These are phyloP conservation scores for Diaporthe velutina DNA, from an alignment of 2,329 filamentous ascomycete genomes.

Conservation along the genomic window DNA sequence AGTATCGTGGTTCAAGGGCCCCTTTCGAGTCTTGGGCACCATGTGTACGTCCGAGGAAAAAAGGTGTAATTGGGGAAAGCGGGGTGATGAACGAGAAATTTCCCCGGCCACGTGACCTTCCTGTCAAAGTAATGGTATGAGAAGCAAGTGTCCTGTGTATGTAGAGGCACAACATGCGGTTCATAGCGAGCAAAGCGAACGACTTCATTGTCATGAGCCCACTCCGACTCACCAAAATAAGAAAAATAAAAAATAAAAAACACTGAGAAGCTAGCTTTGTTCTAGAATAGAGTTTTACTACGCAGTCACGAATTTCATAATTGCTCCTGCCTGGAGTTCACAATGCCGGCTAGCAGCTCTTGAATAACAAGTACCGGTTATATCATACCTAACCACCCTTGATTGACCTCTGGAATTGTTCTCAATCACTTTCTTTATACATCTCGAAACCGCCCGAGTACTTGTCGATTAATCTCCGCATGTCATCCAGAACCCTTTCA, in stretches of 20 bases:
- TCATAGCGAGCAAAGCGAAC: background rate
- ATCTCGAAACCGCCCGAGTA: background rate
- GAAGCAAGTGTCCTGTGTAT: no score
- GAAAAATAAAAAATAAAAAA: no score
- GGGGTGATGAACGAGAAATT: background rate
- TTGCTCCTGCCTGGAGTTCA: background rate
- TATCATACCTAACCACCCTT: no score
- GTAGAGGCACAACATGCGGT: background rate
- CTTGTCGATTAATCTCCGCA: constrained; percentile 1
- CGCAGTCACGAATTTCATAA: background rate
- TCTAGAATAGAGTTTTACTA: background rate
- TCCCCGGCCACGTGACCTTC: background rate
- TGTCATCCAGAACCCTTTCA: background rate
- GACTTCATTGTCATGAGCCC: no score
- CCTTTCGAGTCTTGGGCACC: no score
- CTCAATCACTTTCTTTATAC: background rate
- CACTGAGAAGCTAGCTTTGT: background rate
- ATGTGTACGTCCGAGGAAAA: no score
- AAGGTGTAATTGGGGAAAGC: background rate
- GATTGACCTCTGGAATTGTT: background rate
- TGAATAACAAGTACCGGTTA: background rate
- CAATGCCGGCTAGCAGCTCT: background rate
- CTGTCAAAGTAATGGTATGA: background rate
- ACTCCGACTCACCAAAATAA: no score
- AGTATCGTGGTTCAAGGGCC: background rate